Percentiles rank a stretch among this genome's conserved stretches.
Conservation (phyloP, 2,329 filamentous ascomycete genomes). For the Paraphoma chrysanthemicola region DNA sequence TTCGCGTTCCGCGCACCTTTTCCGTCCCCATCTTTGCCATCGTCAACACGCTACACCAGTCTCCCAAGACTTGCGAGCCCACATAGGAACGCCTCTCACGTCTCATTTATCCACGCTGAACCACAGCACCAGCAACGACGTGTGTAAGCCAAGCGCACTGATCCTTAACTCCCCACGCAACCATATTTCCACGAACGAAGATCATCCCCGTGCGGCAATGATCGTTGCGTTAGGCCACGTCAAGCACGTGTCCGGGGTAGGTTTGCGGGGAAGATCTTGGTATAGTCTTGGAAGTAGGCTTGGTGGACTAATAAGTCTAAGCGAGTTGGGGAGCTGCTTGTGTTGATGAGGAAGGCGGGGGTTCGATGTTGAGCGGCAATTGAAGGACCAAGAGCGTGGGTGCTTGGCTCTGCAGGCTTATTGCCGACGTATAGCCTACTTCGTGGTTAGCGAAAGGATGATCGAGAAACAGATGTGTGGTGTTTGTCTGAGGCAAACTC, state of each 20-base stretch:
- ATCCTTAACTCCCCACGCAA: neutral
- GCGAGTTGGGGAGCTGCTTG: neutral
- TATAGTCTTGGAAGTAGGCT: constrained; percentile 11
- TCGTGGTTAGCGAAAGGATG: neutral
- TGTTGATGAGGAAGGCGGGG: neutral
- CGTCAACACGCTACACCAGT: neutral
- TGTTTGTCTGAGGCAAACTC: too few species aligned
- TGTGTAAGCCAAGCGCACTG: neutral
- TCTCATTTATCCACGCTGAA: neutral
- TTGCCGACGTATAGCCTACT: constrained; percentile 12
- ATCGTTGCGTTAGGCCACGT: neutral
- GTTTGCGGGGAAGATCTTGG: constrained; percentile 25
- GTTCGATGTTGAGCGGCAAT: neutral
- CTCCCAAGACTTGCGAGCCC: constrained; percentile 3
- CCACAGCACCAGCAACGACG: neutral
- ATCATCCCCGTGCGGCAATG: constrained; percentile 5
- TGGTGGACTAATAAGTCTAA: neutral
- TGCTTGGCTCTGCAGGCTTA: constrained; percentile 3
- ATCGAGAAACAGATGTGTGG: neutral
- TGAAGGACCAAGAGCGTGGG: constrained; percentile 2
- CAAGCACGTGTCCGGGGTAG: constrained; percentile 11
- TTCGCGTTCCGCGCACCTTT: neutral
- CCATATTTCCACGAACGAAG: constrained; percentile 8
- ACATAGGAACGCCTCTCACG: constrained; percentile 1
- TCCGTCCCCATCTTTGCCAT: neutral